Percentiles rank a stretch among this genome's conserved stretches.
Evolutionary conservation across 768 basidiomycete species (phyloP).

Genomic region (Suillus sp.): DNA sequence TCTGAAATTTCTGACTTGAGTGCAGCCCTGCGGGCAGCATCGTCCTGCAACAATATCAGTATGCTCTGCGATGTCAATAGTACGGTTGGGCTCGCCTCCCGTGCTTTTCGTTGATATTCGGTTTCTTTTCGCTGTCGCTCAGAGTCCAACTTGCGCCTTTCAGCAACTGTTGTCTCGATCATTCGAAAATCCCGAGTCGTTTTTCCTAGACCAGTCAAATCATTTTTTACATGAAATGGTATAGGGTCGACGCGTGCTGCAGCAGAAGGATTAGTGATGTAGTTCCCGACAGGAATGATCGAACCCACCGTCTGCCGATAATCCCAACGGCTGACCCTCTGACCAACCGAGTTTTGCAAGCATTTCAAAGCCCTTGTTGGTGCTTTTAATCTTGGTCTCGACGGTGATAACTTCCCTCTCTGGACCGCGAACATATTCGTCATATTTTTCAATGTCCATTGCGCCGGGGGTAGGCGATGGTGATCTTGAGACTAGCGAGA

Average conservation of each 20-base stretch:
- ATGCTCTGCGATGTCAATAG: background rate
- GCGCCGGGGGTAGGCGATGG: conserved; percentile 66
- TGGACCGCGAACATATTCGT: conserved; percentile 56
- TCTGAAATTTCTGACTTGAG: conserved; percentile 68
- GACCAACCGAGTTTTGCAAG: conserved; percentile 83
- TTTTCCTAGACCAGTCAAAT: conserved; percentile 80
- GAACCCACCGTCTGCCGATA: conserved; percentile 69
- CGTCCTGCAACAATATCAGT: conserved; percentile 45
- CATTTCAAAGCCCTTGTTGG: conserved; percentile 81
- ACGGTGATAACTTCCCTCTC: conserved; percentile 73
- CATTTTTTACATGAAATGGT: conserved; percentile 78
- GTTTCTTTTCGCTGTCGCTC: conserved; percentile 82
- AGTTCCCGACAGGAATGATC: background rate
- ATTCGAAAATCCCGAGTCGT: conserved; percentile 76
- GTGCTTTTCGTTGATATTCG: conserved; percentile 68
- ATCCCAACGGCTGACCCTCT: conserved; percentile 75
- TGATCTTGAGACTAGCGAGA: conserved; percentile 73
- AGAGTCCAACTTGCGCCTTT: conserved; percentile 77
- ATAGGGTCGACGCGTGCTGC: conserved; percentile 81
- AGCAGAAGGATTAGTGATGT: conserved; percentile 9
- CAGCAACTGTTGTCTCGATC: conserved; percentile 84
- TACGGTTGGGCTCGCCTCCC: conserved; percentile 56
- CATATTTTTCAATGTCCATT: conserved; percentile 68
- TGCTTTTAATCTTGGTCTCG: conserved; percentile 76
- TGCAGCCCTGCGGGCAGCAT: conserved; percentile 64